Evolutionary conservation across 176 grass and related monocot genomes (phyloP).

Genomic region (Triticum timopheevii): DNA sequence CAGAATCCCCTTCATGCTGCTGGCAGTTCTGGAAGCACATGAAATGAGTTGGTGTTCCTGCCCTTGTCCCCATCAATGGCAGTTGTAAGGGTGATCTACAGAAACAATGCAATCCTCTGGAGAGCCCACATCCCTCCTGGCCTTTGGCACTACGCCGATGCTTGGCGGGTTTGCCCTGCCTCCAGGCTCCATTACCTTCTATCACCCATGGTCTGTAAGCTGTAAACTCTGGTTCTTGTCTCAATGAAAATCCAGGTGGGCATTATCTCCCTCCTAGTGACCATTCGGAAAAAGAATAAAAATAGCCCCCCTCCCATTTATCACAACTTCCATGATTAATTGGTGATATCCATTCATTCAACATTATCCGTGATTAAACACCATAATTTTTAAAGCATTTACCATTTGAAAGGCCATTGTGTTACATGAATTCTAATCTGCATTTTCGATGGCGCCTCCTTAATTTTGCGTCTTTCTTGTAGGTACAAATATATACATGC

Average conservation of each 20-base stretch:
- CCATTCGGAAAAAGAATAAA: neutral
- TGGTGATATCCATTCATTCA: neutral
- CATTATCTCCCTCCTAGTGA: neutral
- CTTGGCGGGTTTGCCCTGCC: neutral
- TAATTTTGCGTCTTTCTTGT: conserved; percentile 24
- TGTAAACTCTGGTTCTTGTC: neutral
- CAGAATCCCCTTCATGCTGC: neutral
- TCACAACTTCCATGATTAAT: neutral
- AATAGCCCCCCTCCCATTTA: neutral
- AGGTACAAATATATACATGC: conserved; percentile 97
- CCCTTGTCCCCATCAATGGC: neutral
- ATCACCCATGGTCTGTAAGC: neutral
- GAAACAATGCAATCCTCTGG: neutral
- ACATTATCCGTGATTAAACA: neutral
- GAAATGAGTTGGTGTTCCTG: neutral
- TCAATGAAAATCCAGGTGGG: neutral
- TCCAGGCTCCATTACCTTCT: neutral
- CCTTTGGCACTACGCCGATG: neutral
- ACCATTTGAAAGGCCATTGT: conserved; percentile 4
- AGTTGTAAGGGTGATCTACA: neutral
- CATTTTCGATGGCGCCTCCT: neutral
- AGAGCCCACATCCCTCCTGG: neutral
- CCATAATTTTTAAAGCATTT: neutral
- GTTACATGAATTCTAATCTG: neutral
- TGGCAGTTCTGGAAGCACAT: neutral